Base-by-base conservation (phyloP, 495 filamentous ascomycete species). In the Penicillium crystallinum region DNA sequence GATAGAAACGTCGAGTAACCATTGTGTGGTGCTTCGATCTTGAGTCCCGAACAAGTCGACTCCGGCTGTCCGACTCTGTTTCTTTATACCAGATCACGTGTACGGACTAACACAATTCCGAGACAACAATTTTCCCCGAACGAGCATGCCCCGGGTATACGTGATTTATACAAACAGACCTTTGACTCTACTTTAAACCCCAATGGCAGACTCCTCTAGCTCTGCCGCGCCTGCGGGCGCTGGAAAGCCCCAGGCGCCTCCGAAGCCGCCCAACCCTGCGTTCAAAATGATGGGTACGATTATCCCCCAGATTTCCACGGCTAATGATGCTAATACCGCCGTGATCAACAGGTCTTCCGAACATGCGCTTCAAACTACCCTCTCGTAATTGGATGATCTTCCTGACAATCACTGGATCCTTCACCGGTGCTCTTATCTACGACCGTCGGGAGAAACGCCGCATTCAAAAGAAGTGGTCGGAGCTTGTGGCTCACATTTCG, bases 321-420 rank as follows among this genome's bases (percentile, higher is more conserved):
- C 35, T 27, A 12, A 46, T 30, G 21, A 46, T 39, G 49, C 54
- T 61, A 56, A 60, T 44, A 30, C 25, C 46, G 34, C 39, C 25
- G 27, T 38, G n/a, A 38, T 34, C 17, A 34, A 46, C 25, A 85
- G 81, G 83, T 30, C 73, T 97, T 51, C 91, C 91, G 21, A 85
- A 81, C 47, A 77, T 95, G 53, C 84, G 87, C 14, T 77, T 86
- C 59, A 91, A 86, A 73, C 83, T 99, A 9, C 93, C 93, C 17
- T 99, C 93, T 11, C 85, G 95, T 23, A 97, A 97, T 64, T 99
- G 93, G 93, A 81, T 89, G 72, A 97, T 99, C 57, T 97, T 99
- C 74, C 77, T 92, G 62, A 73, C 86, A 15, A 68, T 97, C 55
- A 85, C 85, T 12, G 83, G 84, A 25, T 83, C 88, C 30, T 86